Evolutionary conservation across 2,329 filamentous ascomycete genomes (phyloP).

Genomic region (Metarhizium guizhouense): DNA sequence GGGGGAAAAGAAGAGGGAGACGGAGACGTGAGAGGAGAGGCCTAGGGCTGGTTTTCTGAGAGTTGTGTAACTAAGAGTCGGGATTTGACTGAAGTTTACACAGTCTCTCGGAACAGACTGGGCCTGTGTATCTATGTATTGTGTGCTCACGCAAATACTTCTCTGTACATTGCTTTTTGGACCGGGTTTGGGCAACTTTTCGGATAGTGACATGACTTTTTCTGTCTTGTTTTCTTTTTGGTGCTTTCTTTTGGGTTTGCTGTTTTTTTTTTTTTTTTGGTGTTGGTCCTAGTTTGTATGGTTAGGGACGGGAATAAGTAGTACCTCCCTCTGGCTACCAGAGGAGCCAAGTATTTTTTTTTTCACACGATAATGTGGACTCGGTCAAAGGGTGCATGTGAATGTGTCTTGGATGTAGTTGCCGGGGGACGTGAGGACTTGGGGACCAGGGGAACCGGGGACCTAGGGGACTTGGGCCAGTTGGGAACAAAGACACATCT

Average conservation of each 20-base stretch:
- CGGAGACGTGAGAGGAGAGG: neutral
- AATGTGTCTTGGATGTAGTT: no score
- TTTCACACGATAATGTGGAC: neutral
- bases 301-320: neutral
- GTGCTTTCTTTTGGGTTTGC: no score
- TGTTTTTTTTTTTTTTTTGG: neutral
- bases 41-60: neutral
- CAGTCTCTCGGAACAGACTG: neutral
- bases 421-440: no score
- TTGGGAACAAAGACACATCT: no score
- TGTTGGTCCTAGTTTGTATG: neutral
- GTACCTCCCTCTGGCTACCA: neutral
- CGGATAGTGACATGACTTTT: neutral
- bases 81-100: neutral
- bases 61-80: neutral
- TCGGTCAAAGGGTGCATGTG: no score
- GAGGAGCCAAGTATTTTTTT: neutral
- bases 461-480: no score
- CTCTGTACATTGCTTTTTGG: neutral
- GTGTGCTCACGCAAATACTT: neutral
- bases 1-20: neutral
- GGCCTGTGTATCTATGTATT: neutral
- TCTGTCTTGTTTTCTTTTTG: neutral
- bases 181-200: neutral
- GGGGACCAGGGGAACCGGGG: no score